Base-by-base conservation (phyloP, 306 rosid genomes). In the Argentina anserina region DNA sequence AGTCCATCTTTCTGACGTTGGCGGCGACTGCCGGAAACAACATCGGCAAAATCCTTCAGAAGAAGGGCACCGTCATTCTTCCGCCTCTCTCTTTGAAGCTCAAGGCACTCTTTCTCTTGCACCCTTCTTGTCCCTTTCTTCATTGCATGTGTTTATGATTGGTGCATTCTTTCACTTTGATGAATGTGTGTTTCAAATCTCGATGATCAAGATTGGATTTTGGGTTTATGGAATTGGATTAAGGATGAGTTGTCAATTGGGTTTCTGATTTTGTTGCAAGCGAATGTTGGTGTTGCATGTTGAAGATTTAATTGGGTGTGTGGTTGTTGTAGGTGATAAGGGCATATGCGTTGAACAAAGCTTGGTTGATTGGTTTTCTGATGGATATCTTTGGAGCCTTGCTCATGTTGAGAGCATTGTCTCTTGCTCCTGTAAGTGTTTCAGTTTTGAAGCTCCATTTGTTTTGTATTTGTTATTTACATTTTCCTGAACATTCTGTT, bases 11-110 rank as follows among this genome's bases (percentile, higher is more conserved):
- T 3, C 76, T 93, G 25, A 93, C 98, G 73, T 86, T 93, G 79
- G 92, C 89, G 72, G 98, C 98, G 50, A 87, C 96, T 65, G 98
- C 98, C 85, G 97, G 98, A 34, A 93, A 93, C 83, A 93, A 93
- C 82, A 93, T 93, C 87, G 97, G 98, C 21, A 93, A 93, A 81
- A 81, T 93, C 26, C 91, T 93, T 66, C 97, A 93, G 84, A 93
- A 93, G 81, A 93, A 93, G 82, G 98, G 98, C 87, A 89, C 97
- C 29, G 78, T 93, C 84, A 87, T 89, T 86, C 98, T 93, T 55
- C 98, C 97, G 20, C 97, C 98, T 69, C 91, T 93, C 73, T 89
- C 98, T 69, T 82, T 90, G 77, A 93, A 91, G 87, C 75, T 91
- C 87, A 93, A 90, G 96, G 98, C 69, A 75, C 29, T 25, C 4